Conservation (phyloP, 495 filamentous ascomycete genomes). For the Xylaria flabelliformis region DNA sequence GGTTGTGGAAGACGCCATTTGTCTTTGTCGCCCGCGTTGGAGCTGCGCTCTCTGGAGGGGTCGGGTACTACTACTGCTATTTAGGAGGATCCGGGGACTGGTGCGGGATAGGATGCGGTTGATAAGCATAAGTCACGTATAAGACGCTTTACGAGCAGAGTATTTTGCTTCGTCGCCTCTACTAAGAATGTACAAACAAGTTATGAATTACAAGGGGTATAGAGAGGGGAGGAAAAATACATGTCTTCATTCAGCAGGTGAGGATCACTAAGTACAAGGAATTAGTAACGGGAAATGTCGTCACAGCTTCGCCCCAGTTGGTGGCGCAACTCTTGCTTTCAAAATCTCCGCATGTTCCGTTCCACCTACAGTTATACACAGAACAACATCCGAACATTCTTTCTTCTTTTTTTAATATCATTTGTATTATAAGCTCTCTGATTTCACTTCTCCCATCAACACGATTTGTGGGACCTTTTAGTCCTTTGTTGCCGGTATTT, state of each 20-base stretch:
- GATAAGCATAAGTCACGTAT: constrained; percentile 5
- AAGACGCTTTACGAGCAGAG: constrained; percentile 11
- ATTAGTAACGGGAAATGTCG: constrained; percentile 20
- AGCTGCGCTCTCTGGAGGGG: constrained; percentile 27
- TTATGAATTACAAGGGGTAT: background rate
- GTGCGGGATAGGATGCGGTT: constrained; percentile 9
- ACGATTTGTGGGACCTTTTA: background rate
- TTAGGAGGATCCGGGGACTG: constrained; percentile 3
- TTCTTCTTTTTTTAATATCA: background rate
- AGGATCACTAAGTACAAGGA: background rate
- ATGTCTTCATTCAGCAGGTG: background rate
- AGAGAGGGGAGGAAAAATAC: background rate
- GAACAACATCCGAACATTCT: background rate
- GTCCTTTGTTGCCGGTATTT: background rate
- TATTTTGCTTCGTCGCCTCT: background rate
- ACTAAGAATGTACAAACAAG: background rate
- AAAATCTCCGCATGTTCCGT: background rate
- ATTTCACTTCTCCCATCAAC: background rate
- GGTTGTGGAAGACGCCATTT: constrained; percentile 40
- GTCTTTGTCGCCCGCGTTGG: constrained; percentile 27
- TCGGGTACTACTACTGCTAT: background rate
- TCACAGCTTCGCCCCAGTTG: constrained; percentile 14
- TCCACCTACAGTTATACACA: background rate
- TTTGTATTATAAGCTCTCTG: background rate
- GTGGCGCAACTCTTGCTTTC: background rate